Conservation (phyloP, 441 rosid species). For the Euphorbia celastroides region DNA sequence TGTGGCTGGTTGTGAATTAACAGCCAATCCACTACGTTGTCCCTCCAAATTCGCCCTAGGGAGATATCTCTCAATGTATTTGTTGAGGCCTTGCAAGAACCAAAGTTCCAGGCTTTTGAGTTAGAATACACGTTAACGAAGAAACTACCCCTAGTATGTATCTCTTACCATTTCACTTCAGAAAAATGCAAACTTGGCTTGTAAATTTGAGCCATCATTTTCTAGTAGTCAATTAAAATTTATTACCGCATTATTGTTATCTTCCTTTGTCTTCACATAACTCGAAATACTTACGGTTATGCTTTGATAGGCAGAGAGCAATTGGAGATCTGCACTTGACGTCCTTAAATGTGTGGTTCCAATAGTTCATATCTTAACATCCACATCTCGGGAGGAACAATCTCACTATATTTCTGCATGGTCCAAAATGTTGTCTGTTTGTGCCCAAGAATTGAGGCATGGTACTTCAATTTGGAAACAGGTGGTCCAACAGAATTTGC, state of each 20-base stretch:
- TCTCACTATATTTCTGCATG: constrained; percentile 44
- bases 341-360: constrained; percentile 39
- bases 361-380: constrained; percentile 38
- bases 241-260: not conserved
- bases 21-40: not conserved
- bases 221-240: constrained; percentile 4
- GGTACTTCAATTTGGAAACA: constrained; percentile 64
- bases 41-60: constrained; percentile 11
- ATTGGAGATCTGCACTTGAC: constrained; percentile 36
- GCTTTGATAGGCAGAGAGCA: constrained; percentile 44
- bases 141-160: constrained; percentile 41
- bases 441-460: constrained; percentile 58
- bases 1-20: not conserved
- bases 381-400: constrained; percentile 45
- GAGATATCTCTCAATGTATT: constrained; percentile 27
- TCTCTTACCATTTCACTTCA: constrained; percentile 6
- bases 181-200: not conserved
- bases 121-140: constrained; percentile 45
- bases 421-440: constrained; percentile 44
- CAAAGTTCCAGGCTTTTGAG: constrained; percentile 41
- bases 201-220: constrained; percentile 2
- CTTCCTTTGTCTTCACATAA: constrained; percentile 10
- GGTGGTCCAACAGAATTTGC: constrained; percentile 35
- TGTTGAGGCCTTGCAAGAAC: constrained; percentile 37
- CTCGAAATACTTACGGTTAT: constrained; percentile 2